These are phyloP conservation scores for Alternaria longipes DNA, from an alignment of 2,329 filamentous ascomycete genomes.

Conservation along the genomic window DNA sequence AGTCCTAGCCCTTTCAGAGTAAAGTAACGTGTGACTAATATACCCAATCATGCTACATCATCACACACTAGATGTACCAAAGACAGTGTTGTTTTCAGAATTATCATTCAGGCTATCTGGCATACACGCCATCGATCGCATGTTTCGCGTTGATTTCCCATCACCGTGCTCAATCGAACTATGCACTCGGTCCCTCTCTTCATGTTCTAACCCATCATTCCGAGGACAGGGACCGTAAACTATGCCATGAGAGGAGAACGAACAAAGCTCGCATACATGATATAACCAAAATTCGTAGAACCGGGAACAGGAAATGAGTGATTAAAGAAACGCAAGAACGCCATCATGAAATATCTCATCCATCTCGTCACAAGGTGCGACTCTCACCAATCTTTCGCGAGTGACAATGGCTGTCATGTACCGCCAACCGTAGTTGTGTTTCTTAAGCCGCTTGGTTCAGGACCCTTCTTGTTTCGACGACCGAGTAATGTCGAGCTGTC, in stretches of 20 bases:
- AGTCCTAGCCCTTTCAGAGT: too few relatives aligned
- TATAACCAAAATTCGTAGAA: slow-evolving; percentile 11
- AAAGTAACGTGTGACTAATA: not conserved
- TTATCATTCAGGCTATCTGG: slow-evolving; percentile 15
- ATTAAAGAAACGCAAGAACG: slow-evolving; percentile 27
- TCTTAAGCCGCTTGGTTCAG: slow-evolving; percentile 56
- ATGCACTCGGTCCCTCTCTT: not conserved
- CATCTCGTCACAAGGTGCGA: slow-evolving; percentile 16
- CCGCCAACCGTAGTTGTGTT: slow-evolving; percentile 51
- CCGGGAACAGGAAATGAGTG: slow-evolving; percentile 14
- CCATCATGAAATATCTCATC: slow-evolving; percentile 27
- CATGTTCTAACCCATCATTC: not conserved
- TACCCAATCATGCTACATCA: not conserved
- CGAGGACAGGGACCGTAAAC: slow-evolving; percentile 18
- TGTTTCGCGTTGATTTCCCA: not conserved
- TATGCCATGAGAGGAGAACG: slow-evolving; percentile 24
- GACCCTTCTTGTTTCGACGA: slow-evolving; percentile 65
- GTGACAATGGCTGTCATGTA: slow-evolving; percentile 43
- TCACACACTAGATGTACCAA: not conserved
- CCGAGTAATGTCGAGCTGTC: slow-evolving; percentile 91
- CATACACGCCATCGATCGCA: not conserved
- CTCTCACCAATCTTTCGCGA: slow-evolving; percentile 43
- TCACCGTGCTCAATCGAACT: slow-evolving; percentile 6
- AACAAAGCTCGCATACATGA: slow-evolving; percentile 16
- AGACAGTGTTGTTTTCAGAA: not conserved